Evolutionary conservation across 1,284 basidiomycete species (phyloP), one percentile per base, ranked within the genome.

Genomic region (Laetiporus sulphureus): DNA sequence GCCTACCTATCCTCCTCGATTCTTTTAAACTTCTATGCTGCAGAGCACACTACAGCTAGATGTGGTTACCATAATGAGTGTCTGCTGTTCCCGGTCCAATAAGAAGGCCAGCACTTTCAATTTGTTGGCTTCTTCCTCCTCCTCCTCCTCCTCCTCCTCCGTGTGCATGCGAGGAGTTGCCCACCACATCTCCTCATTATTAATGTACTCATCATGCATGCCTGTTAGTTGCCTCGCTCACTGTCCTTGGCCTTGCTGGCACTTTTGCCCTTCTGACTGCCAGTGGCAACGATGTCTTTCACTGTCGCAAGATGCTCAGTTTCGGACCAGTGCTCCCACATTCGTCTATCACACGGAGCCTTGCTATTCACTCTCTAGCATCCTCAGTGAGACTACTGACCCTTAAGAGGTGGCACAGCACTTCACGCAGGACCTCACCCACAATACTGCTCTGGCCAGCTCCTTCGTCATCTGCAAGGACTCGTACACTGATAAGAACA

Each of bases 401-500:
- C 77, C 83, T 11, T 62, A 70, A 27, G 69, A 74, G n/a, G 73
- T 85, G 41, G 87, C 85, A 3, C 66, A 67, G 42, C 57, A 65
- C 37, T 87, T 88, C 57, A 64, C 84, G 1, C 61, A 67, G 34
- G 68, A 73, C 48, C 61, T 75, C 36, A 63, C 75, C 13, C 56
- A 56, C 37, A 58, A 63, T 35, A 64, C 66, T 41, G 52, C 64
- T 1, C 59, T 62, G 8, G 61, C 60, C 18, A 69, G 66, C 50
- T 57, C 68, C 0, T 86, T 75, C 58, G 67, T 67, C 55, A 72
- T 89, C 48, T 77, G 84, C 40, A 67, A 77, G 43, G 83, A 94
- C 71, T 90, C 88, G 23, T 94, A 94, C 63, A 91, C 87, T 36
- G 91, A 95, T 64, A 65, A 67, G 46, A 75, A 73, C 43, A 91